A percentile compares a stretch with the other conserved stretches of the same genome.
phyloP scores from a whole-genome alignment of 805 yeast genomes.

The Saccharomycopsis guyanensis region DNA sequence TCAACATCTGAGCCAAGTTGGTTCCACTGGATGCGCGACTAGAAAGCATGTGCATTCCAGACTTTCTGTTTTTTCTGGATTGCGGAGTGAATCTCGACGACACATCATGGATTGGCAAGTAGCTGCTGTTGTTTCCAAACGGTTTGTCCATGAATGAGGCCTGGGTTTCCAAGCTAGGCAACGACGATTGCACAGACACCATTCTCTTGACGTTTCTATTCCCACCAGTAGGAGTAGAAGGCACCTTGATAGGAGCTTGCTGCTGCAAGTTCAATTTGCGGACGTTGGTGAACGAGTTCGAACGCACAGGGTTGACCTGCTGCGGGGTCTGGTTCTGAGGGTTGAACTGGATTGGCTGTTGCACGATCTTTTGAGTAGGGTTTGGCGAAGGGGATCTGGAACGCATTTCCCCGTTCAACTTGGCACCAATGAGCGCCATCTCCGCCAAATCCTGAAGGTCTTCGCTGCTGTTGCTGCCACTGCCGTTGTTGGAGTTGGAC shows the following conservation, averaged over 20 bases:
- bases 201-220: conserved; percentile 22
- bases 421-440: conserved; percentile 5
- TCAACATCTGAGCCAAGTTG: conserved; percentile 11
- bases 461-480: conserved; percentile 19
- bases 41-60: conserved; percentile 23
- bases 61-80: conserved; percentile 39
- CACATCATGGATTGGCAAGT: conserved; percentile 27
- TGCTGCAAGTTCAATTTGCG: not conserved
- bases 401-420: conserved; percentile 14
- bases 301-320: not conserved
- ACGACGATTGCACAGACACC: conserved; percentile 25
- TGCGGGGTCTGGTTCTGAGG: conserved; percentile 1
- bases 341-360: too few relatives aligned
- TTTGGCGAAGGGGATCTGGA: conserved; percentile 22
- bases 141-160: conserved; percentile 23
- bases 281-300: conserved; percentile 1
- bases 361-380: conserved; percentile 18
- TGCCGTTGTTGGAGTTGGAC: conserved; percentile 14
- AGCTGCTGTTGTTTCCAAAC: conserved; percentile 14
- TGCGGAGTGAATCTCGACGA: conserved; percentile 27
- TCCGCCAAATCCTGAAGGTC: conserved; percentile 10
- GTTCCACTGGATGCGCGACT: conserved; percentile 11
- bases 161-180: conserved; percentile 24
- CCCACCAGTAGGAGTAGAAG: not conserved
- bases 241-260: not conserved